Base-by-base conservation (phyloP, 371 early-diverging fungal genomes). In the Mucor lusitanicus region DNA sequence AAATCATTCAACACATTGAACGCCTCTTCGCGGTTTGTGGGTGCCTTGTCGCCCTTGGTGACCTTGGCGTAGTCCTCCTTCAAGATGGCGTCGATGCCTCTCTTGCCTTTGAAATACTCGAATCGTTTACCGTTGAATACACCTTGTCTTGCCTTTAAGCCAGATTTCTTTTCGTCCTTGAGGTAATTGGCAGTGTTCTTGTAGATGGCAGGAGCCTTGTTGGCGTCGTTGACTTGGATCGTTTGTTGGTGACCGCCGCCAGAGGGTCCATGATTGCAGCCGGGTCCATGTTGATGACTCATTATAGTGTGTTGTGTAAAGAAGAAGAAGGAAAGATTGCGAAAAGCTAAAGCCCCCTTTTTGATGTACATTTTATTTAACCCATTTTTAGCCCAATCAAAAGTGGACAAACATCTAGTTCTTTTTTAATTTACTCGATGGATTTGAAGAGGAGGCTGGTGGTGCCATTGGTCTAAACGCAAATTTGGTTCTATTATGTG, bases 111-210 rank as follows among this genome's bases (percentile, higher is more conserved):
- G 74, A 97, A 97, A 80, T 91, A 98, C 39, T 93, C 91, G 7
- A 97, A 93, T 55, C 98, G 84, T 44, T 90, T 88, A 30, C 97
- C 99, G 70, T 94, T 93, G 37, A 97, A 83, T 40, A 95, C 88
- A 63, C 98, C 97, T 72, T 93, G 90, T 69, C 94, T 85, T 46
- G 89, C 79, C 72, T 90, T 92, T 57, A 97, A 73, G 23, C 92
- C 89, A 0, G 94, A 92, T 50, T 84, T 81, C 46, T 87, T 78
- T 54, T 61, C 71, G 62, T 84, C 75, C 40, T 69, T 73, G 27
- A 84, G 58, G 37, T 69, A 84, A 23, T 73, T 68, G 11, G 82
- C 79, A 39, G 75, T 76, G 7, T 70, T 54, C 35, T 77, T 77
- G 28, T 68, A 73, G 37, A 80, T 65, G 5, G 72, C 73, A 30